A percentile compares a stretch with the other conserved stretches of the same genome.
Conservation (phyloP, 768 basidiomycete species). For the Lactifluus volemus region DNA sequence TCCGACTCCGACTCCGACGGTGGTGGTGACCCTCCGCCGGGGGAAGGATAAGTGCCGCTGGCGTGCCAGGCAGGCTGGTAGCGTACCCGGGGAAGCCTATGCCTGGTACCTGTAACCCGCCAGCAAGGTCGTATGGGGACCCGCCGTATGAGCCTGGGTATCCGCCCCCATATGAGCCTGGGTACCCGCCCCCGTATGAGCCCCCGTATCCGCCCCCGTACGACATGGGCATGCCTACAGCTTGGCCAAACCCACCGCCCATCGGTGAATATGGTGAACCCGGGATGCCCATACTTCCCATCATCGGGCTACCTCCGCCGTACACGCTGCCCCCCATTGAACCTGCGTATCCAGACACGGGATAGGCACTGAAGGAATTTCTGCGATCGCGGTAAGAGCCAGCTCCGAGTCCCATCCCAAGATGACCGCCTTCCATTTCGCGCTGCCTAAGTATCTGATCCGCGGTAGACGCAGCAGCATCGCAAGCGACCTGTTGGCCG, state of each 20-base stretch:
- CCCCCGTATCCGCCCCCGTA: constrained; percentile 2
- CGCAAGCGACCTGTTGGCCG: constrained; percentile 9
- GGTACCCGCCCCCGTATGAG: neutral
- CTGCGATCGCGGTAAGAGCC: constrained; percentile 10
- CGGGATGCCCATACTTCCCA: neutral
- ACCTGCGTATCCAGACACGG: neutral
- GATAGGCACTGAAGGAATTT: constrained; percentile 3
- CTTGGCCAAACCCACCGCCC: neutral
- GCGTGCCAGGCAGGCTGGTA: neutral
- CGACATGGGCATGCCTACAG: neutral
- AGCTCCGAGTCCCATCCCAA: neutral
- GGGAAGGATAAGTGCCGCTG: neutral
- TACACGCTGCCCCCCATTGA: constrained; percentile 1
- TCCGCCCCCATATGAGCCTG: too few species aligned
- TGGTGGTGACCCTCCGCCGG: neutral
- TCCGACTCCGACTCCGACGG: neutral
- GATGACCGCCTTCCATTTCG: neutral
- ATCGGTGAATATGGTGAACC: neutral
- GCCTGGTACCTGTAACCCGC: neutral
- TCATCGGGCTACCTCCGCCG: neutral
- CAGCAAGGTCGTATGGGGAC: too few species aligned
- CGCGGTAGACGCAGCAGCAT: constrained; percentile 16
- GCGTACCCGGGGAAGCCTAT: neutral
- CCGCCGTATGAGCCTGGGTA: too few species aligned
- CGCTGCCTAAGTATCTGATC: constrained; percentile 4